Conservation (phyloP, 345 rosid species). For the Eucalyptus pumila region DNA sequence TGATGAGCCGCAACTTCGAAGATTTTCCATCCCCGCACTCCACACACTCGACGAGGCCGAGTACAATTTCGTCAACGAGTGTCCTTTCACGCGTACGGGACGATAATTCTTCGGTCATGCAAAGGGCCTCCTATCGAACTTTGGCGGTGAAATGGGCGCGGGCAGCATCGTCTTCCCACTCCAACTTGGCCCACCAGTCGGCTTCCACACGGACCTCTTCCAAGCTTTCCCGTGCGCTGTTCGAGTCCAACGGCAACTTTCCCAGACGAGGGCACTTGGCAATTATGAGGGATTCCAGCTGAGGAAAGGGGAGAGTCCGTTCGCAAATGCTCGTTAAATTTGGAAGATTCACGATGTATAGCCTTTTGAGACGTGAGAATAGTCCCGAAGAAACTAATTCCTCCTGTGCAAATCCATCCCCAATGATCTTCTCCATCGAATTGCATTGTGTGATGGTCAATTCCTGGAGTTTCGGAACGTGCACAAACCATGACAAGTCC, state of each 20-base stretch:
- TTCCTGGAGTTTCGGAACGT: fast-evolving
- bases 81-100: background rate
- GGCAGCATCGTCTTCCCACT: background rate
- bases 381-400: fast-evolving
- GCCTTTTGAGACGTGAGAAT: fast-evolving
- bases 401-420: fast-evolving
- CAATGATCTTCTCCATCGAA: background rate
- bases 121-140: fast-evolving
- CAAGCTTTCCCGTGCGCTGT: background rate
- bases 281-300: fast-evolving
- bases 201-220: fast-evolving
- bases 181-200: background rate
- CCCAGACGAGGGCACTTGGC: fast-evolving
- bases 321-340: background rate
- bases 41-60: background rate
- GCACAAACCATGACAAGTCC: background rate
- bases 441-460: fast-evolving
- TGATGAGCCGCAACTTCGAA: background rate
- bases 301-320: background rate
- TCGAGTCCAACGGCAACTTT: background rate
- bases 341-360: fast-evolving
- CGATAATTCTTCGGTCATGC: background rate
- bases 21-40: background rate
- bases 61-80: background rate
- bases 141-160: background rate